Percentiles rank a stretch among this genome's conserved stretches.
Conservation (phyloP, 176 grass and related monocot genomes). For the Stipa capillata region DNA sequence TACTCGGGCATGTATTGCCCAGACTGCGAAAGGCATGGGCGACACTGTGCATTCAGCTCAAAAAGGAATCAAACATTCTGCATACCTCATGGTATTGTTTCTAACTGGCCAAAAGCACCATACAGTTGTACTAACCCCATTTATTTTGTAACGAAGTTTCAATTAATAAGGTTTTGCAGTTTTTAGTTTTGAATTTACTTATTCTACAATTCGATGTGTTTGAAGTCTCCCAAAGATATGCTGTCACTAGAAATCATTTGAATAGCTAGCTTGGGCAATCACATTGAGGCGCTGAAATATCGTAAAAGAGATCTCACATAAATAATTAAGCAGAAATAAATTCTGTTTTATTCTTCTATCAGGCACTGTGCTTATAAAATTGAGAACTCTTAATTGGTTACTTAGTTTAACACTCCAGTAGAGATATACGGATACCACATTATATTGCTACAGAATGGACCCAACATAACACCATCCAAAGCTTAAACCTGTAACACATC, state of each 20-base stretch:
- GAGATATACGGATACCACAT: not conserved
- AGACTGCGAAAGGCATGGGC: not conserved
- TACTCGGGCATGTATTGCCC: not conserved
- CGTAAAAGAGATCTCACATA: not conserved
- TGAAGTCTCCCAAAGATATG: no score
- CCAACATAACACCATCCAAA: not conserved
- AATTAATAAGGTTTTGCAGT: not conserved
- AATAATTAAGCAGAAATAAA: not conserved
- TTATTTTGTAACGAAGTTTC: not conserved
- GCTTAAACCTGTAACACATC: no score
- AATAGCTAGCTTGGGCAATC: not conserved
- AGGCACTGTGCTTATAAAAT: no score
- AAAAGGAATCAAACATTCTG: slow-evolving; percentile 27
- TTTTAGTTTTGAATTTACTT: not conserved
- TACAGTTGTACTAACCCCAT: not conserved
- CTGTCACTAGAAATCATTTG: not conserved
- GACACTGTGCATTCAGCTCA: slow-evolving; percentile 6
- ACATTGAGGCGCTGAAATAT: not conserved
- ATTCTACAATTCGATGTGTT: not conserved
- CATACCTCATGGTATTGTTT: not conserved
- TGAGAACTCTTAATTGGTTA: not conserved
- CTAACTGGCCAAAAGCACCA: not conserved
- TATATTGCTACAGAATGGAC: not conserved
- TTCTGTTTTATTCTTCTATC: not conserved
- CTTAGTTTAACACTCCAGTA: not conserved